Evolutionary conservation across 1,284 basidiomycete species (phyloP), one percentile per base, ranked within the genome.

Genomic region (Afroboletus lepidellus): DNA sequence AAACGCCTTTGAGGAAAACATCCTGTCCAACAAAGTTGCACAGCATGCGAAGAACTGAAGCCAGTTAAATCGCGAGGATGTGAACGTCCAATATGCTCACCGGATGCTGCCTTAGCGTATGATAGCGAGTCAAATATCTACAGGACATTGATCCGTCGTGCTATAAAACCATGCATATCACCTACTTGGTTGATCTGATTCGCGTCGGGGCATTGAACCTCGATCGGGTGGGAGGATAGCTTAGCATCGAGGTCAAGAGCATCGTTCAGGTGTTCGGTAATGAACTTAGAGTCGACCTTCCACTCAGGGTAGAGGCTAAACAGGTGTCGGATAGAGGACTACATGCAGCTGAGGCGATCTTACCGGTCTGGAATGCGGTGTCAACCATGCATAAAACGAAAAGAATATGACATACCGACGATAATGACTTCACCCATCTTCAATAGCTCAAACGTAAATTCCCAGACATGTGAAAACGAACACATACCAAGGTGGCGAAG

Each of bases 361-460:
- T 41, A 78, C 82, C 76, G 81, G 68, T 82, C 80, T 82, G 56
- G 25, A 36, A 18, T 39, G 12, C 13, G 42, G 47, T 45, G 48
- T 61, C 21, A 57, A 30, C 37, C 39, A 50, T 27, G 39, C 4
- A 29, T 37, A 34, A 33, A 44, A 41, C 5, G 8, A 21, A 23
- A 25, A 41, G 41, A 45, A 33, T n/a, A 29, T 41, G 43, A 57
- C 62, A 74, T 72, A 83, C 93, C 86, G 48, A 92, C 77, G 51
- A 96, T 86, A 61, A 98, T 91, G 36, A 94, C 85, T 76, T 98
- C 94, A 55, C 92, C 92, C 87, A 93, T 85, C 85, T 90, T 59
- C 51, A 8, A 53, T 18, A 30, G 16, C 15, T n/a, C 64, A 38
- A 60, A 33, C 3, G 45, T 24, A 24, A 39, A 8, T 20, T 0